Base-by-base conservation (phyloP, 305 asterid species). In the Striga hermonthica region DNA sequence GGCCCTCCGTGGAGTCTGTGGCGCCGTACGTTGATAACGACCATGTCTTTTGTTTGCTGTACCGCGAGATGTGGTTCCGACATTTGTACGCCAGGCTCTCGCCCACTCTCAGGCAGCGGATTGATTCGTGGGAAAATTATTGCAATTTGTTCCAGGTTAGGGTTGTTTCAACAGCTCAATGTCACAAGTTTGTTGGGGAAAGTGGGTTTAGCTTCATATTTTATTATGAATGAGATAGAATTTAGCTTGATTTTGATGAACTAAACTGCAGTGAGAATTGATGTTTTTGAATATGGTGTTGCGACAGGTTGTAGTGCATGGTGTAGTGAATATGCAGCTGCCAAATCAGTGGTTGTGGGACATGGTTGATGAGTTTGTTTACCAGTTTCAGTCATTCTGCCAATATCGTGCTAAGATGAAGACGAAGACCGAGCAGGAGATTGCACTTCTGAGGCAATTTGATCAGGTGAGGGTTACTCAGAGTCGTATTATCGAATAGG, bases 271-370 rank as follows among this genome's bases (percentile, higher is more conserved):
- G n/a, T 53, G 16, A 65, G 57, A 56, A 37, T 56, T 55, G 6
- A 55, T 34, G 8, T 55, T n/a, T n/a, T 5, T 28, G 35, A 22
- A 7, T 11, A 60, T 74, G 45, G 57, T 50, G 38, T 69, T 66
- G 35, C 6, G 78, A 62, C 73, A 90, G 97, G 98, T 92, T 73
- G 97, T 92, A 40, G 79, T 92, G 82, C 96, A 88, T 40, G 99
- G 99, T 7, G 90, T 84, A 57, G 99, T 90, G 68, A 93, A 86
- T 76, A 88, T 93, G 97, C 99, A 93, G 77, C 74, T 93, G 75
- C 99, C 99, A 7, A 93, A 93, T 81, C 97, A 93, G 79, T 93
- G 97, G 99, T 62, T 90, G 82, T 93, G 99, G 99, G 99, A 93
- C 68, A 93, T 93, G 97, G 97, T 90, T 31, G 99, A 93, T 72